Evolutionary conservation across 805 yeast species (phyloP), one percentile per base, ranked within the genome.

Genomic region (Hagleromyces aurorensis): DNA sequence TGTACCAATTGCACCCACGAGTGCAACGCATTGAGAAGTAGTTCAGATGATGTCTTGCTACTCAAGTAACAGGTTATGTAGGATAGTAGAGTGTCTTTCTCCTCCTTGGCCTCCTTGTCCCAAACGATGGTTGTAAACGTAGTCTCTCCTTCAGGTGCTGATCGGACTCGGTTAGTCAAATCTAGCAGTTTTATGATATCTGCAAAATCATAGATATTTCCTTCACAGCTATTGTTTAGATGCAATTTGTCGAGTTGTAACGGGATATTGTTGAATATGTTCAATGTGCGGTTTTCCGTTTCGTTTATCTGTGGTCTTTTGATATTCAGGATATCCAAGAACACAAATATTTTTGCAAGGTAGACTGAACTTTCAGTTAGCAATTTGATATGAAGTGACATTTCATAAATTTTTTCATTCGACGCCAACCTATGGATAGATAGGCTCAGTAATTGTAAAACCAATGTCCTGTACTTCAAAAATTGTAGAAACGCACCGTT

Each of bases 1-100:
- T 85, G 84, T 14, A 84, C 75, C 28, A 87, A 55, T 41, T 77
- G 78, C 13, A 78, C 76, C 97, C 97, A 89, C 0, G 93, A 71
- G 46, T 78, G 84, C 16, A 89, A 58, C 34, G 78, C 72, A 9
- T 67, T 58, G 26, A 79, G 58, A 37, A 80, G 91, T 6, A 64
- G 60, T 1, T 64, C 52, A 37, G 66, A 66, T 41, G 74, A 67
- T 21, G 64, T 62, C 24, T 63, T 61, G 23, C 60, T 62, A n/a
- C 72, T 57, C 9, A 72, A 44, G 14, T 64, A 61, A 41, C 69
- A 69, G 0, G 62, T 58, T 17, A 76, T 44, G 30, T 65, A 64
- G 4, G 42, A 30, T 29, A 23, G 61, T 23, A 52, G 59, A 48
- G 13, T 16, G 7, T 27, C 52, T 43, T 27, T 54, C 43, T 21